Base-by-base conservation (phyloP, 805 yeast species). In the Lipomyces lipofer region DNA sequence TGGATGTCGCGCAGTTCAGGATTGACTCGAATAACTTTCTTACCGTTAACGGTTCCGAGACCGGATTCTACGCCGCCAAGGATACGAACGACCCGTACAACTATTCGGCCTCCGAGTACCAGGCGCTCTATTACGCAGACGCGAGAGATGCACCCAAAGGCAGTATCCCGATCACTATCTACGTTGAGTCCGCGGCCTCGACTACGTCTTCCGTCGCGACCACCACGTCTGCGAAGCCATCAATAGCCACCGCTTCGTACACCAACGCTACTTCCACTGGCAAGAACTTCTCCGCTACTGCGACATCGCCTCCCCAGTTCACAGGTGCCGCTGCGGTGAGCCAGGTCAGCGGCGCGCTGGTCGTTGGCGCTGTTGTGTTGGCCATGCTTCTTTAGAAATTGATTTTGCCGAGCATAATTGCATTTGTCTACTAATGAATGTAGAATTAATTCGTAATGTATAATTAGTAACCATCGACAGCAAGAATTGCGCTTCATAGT, bases 1-100 rank as follows among this genome's bases (percentile, higher is more conserved):
- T 42, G 38, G 48, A 47, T 43, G 13, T 12, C 53, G 17, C 8
- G 15, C 27, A 27, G 36, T 51, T 51, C 36, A 19, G 47, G 45
- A 36, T 53, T 43, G 45, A 52, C 45, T 39, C 29, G n/a, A 50
- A 59, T 47, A 70, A 67, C 30, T 49, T 54, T 13, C 64, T 75
- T 45, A 47, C 54, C 12, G 66, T 68, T 51, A 63, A 69, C 42
- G 74, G 74, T 42, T 52, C 72, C 19, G 19, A 69, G 24, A 60
- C 60, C 24, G 67, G 67, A 24, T 75, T 76, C 69, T 73, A 67
- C 60, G 80, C 75, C 51, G 73, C 74, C 60, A 73, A 69, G 71
- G 71, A 76, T 69, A 69, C 73, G 54, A 61, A 60, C 45, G 81
- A 78, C 62, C 78, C 79, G 25, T 77, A 77, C 69, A 36, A 56